Conservation (phyloP, 371 early-diverging fungal species). For the Mucor racemosus region DNA sequence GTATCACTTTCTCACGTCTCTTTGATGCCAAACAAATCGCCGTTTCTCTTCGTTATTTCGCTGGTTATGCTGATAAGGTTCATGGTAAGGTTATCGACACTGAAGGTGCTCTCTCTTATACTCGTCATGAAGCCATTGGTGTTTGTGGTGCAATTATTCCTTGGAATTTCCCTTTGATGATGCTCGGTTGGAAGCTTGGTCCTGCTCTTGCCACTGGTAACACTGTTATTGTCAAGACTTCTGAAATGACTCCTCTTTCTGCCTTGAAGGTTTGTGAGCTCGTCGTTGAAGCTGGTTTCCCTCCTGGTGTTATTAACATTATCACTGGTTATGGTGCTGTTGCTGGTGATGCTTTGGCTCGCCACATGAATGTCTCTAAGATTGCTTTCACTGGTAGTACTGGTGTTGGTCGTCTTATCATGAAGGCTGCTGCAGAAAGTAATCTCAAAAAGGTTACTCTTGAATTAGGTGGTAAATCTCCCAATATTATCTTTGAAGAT, state of each 20-base stretch:
- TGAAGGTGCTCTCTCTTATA: conserved; percentile 61
- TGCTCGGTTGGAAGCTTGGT: conserved; percentile 84
- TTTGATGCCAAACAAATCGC: conserved; percentile 62
- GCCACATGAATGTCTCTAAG: conserved; percentile 55
- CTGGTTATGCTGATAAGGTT: conserved; percentile 84
- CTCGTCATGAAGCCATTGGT: conserved; percentile 81
- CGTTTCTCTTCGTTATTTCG: conserved; percentile 74
- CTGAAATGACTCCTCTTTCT: conserved; percentile 72
- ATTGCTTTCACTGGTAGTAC: conserved; percentile 72
- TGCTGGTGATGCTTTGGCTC: conserved; percentile 49
- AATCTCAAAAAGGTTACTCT: conserved; percentile 80
- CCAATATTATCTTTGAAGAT: conserved; percentile 90
- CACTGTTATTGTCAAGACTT: conserved; percentile 82
- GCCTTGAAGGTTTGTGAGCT: conserved; percentile 55
- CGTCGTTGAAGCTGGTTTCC: conserved; percentile 57
- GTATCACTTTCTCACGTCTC: conserved; percentile 44
- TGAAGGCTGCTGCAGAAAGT: conserved; percentile 63
- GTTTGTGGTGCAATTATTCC: conserved; percentile 81
- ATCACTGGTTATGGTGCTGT: conserved; percentile 53
- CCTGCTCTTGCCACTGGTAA: conserved; percentile 92
- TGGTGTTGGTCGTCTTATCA: conserved; percentile 56
- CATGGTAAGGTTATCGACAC: conserved; percentile 59
- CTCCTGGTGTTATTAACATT: conserved; percentile 78
- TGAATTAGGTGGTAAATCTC: conserved; percentile 87
- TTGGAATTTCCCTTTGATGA: conserved; percentile 86